phyloP scores from a whole-genome alignment of 2,329 filamentous ascomycete genomes.

The Fusarium sp. region DNA sequence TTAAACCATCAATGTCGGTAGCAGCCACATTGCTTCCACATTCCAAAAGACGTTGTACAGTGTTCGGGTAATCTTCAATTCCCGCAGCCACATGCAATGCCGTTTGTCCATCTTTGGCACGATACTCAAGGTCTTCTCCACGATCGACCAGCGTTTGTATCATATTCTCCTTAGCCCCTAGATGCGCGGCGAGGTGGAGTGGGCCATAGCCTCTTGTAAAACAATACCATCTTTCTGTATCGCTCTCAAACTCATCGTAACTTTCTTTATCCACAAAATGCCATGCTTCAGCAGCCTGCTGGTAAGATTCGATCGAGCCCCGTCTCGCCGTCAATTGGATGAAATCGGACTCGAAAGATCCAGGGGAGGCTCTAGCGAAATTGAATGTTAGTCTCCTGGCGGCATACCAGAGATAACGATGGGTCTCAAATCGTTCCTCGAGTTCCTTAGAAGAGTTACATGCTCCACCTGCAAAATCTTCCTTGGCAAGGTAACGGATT shows the following conservation, averaged over 20 bases:
- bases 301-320: slow-evolving; percentile 3
- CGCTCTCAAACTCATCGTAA: slow-evolving; percentile 10
- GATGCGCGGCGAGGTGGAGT: slow-evolving; percentile 11
- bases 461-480: neutral
- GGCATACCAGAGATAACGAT: slow-evolving; percentile 19
- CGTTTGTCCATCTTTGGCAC: neutral
- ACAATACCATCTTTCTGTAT: neutral
- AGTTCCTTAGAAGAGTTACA: neutral
- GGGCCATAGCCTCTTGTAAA: neutral
- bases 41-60: neutral
- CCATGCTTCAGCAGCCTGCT: slow-evolving; percentile 7
- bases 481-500: neutral
- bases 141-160: neutral
- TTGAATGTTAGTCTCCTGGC: neutral
- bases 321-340: neutral
- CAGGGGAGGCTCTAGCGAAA: fast-evolving
- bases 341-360: neutral
- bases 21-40: slow-evolving; percentile 6
- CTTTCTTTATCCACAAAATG: neutral
- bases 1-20: neutral
- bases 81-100: slow-evolving; percentile 10
- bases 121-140: neutral
- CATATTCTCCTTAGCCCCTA: neutral
- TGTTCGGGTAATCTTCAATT: neutral
- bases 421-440: neutral